Conservation (phyloP, 306 rosid genomes). For the Lathyrus tuberosus region DNA sequence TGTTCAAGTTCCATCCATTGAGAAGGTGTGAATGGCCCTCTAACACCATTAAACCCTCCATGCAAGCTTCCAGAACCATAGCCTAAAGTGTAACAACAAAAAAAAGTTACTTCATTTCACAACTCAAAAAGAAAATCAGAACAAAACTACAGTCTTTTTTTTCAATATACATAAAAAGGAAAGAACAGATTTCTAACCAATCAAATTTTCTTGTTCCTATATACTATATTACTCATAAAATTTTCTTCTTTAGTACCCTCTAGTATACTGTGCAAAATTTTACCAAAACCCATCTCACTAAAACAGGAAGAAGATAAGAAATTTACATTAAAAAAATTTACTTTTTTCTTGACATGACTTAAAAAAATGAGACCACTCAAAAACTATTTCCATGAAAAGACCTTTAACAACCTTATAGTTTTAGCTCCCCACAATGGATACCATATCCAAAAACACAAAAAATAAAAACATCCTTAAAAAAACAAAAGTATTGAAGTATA, state of each 20-base stretch:
- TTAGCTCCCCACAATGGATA: slow-evolving; percentile 39
- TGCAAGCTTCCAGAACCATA: slow-evolving; percentile 63
- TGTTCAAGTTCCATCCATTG: slow-evolving; percentile 99
- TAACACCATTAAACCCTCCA: slow-evolving; percentile 49
- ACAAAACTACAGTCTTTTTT: slow-evolving; percentile 12
- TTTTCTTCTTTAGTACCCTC: slow-evolving; percentile 49
- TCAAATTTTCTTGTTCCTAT: slow-evolving; percentile 30
- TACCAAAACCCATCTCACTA: slow-evolving; percentile 38
- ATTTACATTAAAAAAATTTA: neutral
- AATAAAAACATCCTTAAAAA: neutral
- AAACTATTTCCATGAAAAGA: slow-evolving; percentile 63
- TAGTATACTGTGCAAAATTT: slow-evolving; percentile 38
- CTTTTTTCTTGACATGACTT: slow-evolving; percentile 63
- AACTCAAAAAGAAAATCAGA: neutral
- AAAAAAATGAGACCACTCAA: slow-evolving; percentile 42
- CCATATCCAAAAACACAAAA: slow-evolving; percentile 21
- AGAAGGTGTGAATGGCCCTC: slow-evolving; percentile 82
- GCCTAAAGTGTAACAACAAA: slow-evolving; percentile 43
- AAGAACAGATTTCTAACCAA: slow-evolving; percentile 44
- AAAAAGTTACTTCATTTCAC: neutral
- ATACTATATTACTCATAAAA: slow-evolving; percentile 29
- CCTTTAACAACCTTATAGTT: slow-evolving; percentile 44
- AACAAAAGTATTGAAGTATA: neutral
- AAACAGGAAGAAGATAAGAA: slow-evolving; percentile 35
- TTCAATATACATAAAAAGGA: slow-evolving; percentile 26